Conservation (phyloP, 306 rosid genomes). For the Crataegus laevigata region DNA sequence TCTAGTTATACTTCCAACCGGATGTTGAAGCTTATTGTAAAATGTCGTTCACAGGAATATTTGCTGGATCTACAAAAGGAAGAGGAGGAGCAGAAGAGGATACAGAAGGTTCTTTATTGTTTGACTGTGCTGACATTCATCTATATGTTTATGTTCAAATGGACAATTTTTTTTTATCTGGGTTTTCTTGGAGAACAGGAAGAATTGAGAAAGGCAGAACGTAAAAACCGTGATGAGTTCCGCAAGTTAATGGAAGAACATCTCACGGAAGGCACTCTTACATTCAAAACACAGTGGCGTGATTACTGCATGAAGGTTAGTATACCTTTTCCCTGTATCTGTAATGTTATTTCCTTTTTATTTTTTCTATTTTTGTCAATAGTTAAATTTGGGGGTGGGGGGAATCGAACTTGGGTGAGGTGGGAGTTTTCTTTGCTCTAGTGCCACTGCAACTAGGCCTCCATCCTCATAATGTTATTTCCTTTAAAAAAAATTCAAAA, state of each 20-base stretch:
- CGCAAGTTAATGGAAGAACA: conserved; percentile 92
- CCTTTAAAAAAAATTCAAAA: neutral
- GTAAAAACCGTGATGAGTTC: conserved; percentile 87
- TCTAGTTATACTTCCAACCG: conserved; percentile 6
- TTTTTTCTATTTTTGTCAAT: no score
- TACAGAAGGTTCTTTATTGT: conserved; percentile 57
- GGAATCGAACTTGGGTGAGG: no score
- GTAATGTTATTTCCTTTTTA: neutral
- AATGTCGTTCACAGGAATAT: conserved; percentile 50
- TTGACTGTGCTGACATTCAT: conserved; percentile 1
- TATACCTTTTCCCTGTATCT: neutral
- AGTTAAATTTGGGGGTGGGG: no score
- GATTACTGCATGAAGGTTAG: conserved; percentile 65
- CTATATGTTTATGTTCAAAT: conserved; percentile 4
- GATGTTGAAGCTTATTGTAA: conserved; percentile 22
- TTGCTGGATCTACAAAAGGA: conserved; percentile 72
- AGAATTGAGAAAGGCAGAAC: conserved; percentile 80
- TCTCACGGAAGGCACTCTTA: conserved; percentile 56
- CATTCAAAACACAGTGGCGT: conserved; percentile 84
- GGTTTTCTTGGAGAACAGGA: conserved; percentile 50
- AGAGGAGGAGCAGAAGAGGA: conserved; percentile 91
- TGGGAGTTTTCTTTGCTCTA: no score
- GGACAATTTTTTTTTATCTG: conserved; percentile 15
- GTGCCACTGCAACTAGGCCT: no score
- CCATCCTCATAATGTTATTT: neutral